Percentiles rank a stretch among this genome's conserved stretches.
Evolutionary conservation across 169 alveolate genomes (phyloP).

Genomic region (Cryptosporidium viatorum): DNA sequence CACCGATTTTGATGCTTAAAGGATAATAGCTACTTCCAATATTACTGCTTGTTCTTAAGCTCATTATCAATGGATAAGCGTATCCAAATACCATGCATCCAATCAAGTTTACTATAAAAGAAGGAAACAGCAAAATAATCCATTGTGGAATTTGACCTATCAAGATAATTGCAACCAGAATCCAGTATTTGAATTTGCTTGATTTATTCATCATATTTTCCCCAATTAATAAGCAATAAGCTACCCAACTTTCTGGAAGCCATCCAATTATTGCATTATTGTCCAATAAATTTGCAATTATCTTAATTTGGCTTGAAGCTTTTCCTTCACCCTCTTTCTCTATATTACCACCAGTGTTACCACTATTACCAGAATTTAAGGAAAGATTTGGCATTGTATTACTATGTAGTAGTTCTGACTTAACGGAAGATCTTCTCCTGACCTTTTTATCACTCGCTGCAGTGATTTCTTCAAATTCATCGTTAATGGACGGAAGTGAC

Average conservation of each 20-base stretch:
- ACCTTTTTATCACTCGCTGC: not conserved
- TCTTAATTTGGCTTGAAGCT: not conserved
- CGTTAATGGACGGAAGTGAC: constrained; percentile 7
- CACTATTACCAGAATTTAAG: not conserved
- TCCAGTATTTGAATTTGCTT: constrained; percentile 13
- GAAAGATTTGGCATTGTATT: constrained; percentile 55
- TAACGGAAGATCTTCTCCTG: not conserved
- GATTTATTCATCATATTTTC: constrained; percentile 37
- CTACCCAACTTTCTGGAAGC: constrained; percentile 50
- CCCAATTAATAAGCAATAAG: constrained; percentile 9
- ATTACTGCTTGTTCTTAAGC: constrained; percentile 25
- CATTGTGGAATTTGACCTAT: constrained; percentile 69
- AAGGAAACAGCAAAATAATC: constrained; percentile 57
- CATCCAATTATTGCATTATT: constrained; percentile 26
- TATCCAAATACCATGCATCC: constrained; percentile 67
- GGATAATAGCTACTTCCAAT: constrained; percentile 3
- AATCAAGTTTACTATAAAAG: constrained; percentile 48
- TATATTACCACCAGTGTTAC: no score
- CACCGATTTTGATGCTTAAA: not conserved
- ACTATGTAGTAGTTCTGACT: constrained; percentile 41
- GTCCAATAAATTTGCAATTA: constrained; percentile 18
- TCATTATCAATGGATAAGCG: constrained; percentile 46
- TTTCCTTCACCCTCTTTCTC: constrained; percentile 4
- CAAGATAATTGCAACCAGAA: constrained; percentile 12
- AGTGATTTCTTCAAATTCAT: not conserved